Evolutionary conservation across 495 filamentous ascomycete genomes (phyloP), one percentile per base, ranked within the genome.

Genomic region (Tuber umbilicatum): DNA sequence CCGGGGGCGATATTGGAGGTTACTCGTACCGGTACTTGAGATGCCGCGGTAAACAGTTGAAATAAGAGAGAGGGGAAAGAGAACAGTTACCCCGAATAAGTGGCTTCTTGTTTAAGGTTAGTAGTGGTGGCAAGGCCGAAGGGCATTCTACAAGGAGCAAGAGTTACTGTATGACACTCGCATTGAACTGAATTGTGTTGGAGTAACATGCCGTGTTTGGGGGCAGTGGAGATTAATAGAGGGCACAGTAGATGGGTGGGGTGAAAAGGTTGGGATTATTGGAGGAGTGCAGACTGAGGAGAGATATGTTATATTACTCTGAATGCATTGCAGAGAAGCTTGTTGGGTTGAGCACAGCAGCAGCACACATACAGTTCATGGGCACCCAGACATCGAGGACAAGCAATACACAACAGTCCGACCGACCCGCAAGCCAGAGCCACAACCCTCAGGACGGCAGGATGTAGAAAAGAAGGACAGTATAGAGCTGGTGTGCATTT

Each of bases 1-100:
- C 73, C 68, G 73, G 68, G 17, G 68, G 68, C n/a, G 73, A 14
- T 16, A 60, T 31, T 64, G 55, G 55, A 35, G 55, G 16, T 16
- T 43, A 43, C 5, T 12, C 14, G n/a, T n/a, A n/a, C n/a, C n/a
- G n/a, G n/a, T n/a, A 17, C 12, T 64, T 64, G 55, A 35, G 27
- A 64, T 64, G 5, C 55, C 27, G 16, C 27, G 55, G 55, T 35
- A 19, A 35, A 35, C 27, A 64, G 27, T 64, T 64, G 27, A 31
- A 64, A 64, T 31, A 64, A 35, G 55, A 17, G 23, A 50, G 19
- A 19, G 55, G 40, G 72, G 21, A 55, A 50, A 27, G 50, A 3
- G 31, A 10, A 23, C 69, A 68, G 69, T n/a, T n/a, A n/a, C n/a
- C n/a, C n/a, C 42, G 10, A 42, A 50, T 45, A 71, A 42, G 38